Conservation (phyloP, 2,329 filamentous ascomycete species). For the Periconia sp. region DNA sequence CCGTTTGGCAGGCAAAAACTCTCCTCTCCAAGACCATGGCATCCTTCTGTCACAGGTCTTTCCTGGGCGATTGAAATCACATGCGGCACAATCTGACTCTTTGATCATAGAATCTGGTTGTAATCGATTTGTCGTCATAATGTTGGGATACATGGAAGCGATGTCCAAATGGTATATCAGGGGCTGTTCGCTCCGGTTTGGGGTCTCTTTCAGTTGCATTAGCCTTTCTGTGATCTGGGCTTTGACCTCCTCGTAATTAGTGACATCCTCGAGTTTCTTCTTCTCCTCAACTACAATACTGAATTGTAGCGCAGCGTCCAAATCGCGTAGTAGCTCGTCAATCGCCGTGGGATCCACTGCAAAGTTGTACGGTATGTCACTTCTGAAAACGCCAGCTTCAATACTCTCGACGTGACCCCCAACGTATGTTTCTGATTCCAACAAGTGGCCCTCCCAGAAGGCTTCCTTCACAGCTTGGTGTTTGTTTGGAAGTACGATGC, state of each 20-base stretch:
- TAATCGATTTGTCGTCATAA: slow-evolving; percentile 98
- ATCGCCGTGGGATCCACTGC: slow-evolving; percentile 84
- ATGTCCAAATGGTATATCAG: slow-evolving; percentile 98
- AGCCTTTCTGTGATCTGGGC: slow-evolving; percentile 75
- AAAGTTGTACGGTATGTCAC: slow-evolving; percentile 94
- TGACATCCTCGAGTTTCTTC: slow-evolving; percentile 54
- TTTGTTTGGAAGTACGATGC: slow-evolving; percentile 94
- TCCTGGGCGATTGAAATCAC: slow-evolving; percentile 95
- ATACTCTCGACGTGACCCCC: slow-evolving; percentile 99
- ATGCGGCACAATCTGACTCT: slow-evolving; percentile 93
- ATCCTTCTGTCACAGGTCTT: slow-evolving; percentile 95
- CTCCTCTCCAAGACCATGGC: slow-evolving; percentile 97
- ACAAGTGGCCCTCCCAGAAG: slow-evolving; percentile 94
- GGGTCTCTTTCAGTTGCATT: slow-evolving; percentile 73
- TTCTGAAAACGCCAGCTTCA: slow-evolving; percentile 93
- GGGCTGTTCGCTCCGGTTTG: slow-evolving; percentile 81
- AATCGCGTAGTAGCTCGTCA: slow-evolving; percentile 81
- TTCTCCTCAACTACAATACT: slow-evolving; percentile 61
- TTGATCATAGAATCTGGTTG: slow-evolving; percentile 99
- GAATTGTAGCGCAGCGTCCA: slow-evolving; percentile 88
- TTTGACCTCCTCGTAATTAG: slow-evolving; percentile 65
- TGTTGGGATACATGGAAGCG: slow-evolving; percentile 99
- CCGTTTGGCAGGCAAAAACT: slow-evolving; percentile 91
- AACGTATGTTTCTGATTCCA: slow-evolving; percentile 97
- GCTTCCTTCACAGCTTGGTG: slow-evolving; percentile 87